Base-by-base conservation (phyloP, 106 monocot species). In the Dactylorhiza incarnata region DNA sequence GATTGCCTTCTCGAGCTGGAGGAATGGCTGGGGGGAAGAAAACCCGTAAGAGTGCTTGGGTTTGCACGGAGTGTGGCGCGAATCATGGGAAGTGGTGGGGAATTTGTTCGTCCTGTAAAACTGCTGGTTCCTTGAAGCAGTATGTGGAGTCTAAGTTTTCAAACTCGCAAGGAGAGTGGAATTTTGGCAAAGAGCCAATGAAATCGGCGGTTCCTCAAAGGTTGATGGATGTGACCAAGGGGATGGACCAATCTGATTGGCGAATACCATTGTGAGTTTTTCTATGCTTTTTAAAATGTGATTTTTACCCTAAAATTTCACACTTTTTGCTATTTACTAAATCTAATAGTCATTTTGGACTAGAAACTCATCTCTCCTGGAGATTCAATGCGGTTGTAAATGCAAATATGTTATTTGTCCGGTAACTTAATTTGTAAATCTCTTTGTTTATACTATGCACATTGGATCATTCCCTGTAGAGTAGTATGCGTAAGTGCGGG, bases 51-150 rank as follows among this genome's bases (percentile, higher is more conserved):
- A 37, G 69, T 52, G 75, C 84, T 16, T 96, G 85, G 81, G 87
- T 90, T 5, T 96, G 96, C 49, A 84, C 81, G 69, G 77, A 67
- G 66, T 96, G 96, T 71, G 96, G 93, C 5, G 85, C 73, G 5
- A 81, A 79, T 5, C 72, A 66, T 5, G 90, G 92, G 73, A 93
- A 96, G 85, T 96, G 96, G 96, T 96, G 93, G 91, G 96, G 96
- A 52, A 77, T 52, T 61, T 96, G 96, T 76, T 85, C 70, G n/a
- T 43, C 79, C 9, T 96, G 96, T 73, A 26, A 76, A 43, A 66
- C 81, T 4, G 5, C 46, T n/a, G 84, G 91, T 17, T 84, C 96
- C 0, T 12, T 90, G 73, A 87, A 83, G 82, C 54, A 61, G 81
- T 85, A 82, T 25, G 15, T 24, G 8, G 92, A 90, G 79, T 9